Evolutionary conservation across 768 basidiomycete species (phyloP).

Genomic region (Scleroderma citrinum): DNA sequence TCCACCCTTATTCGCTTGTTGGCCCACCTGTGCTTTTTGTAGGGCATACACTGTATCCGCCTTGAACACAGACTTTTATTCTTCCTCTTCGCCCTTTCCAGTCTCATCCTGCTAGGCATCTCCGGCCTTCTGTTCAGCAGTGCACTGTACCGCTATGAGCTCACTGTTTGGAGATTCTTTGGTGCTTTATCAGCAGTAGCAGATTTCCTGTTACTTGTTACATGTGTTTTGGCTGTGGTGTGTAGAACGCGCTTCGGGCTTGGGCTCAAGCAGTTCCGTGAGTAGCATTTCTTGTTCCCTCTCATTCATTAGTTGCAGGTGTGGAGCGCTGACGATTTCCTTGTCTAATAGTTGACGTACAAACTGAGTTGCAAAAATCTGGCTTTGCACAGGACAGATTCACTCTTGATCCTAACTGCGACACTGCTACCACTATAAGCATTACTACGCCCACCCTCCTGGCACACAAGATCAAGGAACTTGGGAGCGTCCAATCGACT

Average conservation of each 20-base stretch:
- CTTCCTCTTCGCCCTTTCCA: conserved; percentile 34
- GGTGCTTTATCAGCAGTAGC: conserved; percentile 38
- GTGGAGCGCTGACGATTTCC: background rate
- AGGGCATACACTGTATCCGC: conserved; percentile 49
- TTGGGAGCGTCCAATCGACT: background rate
- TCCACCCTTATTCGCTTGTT: background rate
- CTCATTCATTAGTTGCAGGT: background rate
- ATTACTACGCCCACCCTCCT: background rate
- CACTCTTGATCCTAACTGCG: background rate
- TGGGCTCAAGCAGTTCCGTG: conserved; percentile 49
- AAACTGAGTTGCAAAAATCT: conserved; percentile 9
- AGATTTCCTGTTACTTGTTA: conserved; percentile 36
- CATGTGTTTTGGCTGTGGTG: conserved; percentile 39
- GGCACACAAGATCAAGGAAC: background rate
- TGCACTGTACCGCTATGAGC: conserved; percentile 32
- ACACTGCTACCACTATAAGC: background rate
- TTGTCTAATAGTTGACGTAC: conserved; percentile 9
- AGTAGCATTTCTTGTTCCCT: conserved; percentile 10
- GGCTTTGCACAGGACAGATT: conserved; percentile 16
- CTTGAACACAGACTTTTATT: conserved; percentile 38
- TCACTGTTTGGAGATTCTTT: conserved; percentile 35
- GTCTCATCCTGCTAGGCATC: conserved; percentile 32
- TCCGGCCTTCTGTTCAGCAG: conserved; percentile 40
- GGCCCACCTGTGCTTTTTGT: background rate
- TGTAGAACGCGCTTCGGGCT: conserved; percentile 51